phyloP scores from a whole-genome alignment of 2,329 filamentous ascomycete species.

The Elsinoe perseae region DNA sequence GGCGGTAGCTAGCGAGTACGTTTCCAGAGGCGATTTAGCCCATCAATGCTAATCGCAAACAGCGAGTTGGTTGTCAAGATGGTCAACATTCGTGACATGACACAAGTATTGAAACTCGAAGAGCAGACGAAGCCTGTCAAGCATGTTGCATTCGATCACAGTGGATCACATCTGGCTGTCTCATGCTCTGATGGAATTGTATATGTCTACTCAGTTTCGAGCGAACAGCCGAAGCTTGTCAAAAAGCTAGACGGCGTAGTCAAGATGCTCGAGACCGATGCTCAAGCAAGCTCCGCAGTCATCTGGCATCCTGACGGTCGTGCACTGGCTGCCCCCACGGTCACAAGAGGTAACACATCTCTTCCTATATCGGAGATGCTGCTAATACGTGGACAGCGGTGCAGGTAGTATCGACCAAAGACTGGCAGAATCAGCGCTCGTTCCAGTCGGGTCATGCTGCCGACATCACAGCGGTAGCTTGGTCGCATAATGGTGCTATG shows the following conservation, averaged over 20 bases:
- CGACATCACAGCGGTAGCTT: constrained; percentile 78
- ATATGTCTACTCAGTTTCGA: constrained; percentile 78
- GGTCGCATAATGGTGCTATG: constrained; percentile 91
- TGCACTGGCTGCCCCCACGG: constrained; percentile 78
- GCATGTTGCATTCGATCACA: constrained; percentile 80
- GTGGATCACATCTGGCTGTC: constrained; percentile 64
- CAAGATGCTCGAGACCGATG: constrained; percentile 65
- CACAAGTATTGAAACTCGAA: constrained; percentile 65
- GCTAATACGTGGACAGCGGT: constrained; percentile 48
- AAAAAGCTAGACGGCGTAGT: constrained; percentile 82
- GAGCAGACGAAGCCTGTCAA: constrained; percentile 86
- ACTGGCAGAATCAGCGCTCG: constrained; percentile 77
- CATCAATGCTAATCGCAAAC: neutral
- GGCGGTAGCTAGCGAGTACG: constrained; percentile 86
- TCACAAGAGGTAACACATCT: constrained; percentile 46
- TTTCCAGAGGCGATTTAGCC: constrained; percentile 15
- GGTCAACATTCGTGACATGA: constrained; percentile 73
- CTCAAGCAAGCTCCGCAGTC: constrained; percentile 64
- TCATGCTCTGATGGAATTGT: constrained; percentile 84
- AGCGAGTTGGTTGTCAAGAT: constrained; percentile 83
- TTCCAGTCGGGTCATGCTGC: constrained; percentile 75
- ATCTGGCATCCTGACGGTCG: constrained; percentile 93
- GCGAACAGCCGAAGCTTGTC: constrained; percentile 71
- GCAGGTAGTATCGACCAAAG: constrained; percentile 75
- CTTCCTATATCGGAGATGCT: neutral